Conservation (phyloP, 768 basidiomycete species). For the Chiua virens region DNA sequence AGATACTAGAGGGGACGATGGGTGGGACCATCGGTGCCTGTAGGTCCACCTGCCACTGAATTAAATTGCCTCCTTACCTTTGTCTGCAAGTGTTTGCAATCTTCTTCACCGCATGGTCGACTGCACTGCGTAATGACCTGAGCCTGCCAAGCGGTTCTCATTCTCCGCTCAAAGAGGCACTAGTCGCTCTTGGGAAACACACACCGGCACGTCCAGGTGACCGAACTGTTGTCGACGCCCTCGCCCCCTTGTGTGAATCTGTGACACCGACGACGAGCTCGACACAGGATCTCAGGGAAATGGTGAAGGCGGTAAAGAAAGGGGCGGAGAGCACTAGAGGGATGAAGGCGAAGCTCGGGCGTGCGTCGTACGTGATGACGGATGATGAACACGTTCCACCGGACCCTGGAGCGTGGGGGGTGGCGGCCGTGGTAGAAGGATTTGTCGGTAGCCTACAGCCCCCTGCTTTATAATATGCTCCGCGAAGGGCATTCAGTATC, state of each 20-base stretch:
- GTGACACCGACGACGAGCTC: not conserved
- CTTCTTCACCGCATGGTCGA: slow-evolving; percentile 41
- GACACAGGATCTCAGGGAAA: not conserved
- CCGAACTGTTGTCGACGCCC: slow-evolving; percentile 57
- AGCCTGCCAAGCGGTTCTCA: not conserved
- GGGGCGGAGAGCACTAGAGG: slow-evolving; percentile 50
- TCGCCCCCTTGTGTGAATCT: slow-evolving; percentile 44
- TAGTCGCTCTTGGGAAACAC: slow-evolving; percentile 36
- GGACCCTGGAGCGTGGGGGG: slow-evolving; percentile 60
- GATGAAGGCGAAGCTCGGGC: slow-evolving; percentile 47
- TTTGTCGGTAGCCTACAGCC: slow-evolving; percentile 25
- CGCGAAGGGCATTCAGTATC: no score
- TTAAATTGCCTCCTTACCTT: not conserved
- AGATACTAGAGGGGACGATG: slow-evolving; percentile 51
- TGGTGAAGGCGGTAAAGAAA: slow-evolving; percentile 35
- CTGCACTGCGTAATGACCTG: slow-evolving; percentile 5
- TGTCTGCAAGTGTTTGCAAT: slow-evolving; percentile 41
- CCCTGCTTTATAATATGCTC: no score
- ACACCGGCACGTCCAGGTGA: slow-evolving; percentile 55
- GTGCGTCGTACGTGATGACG: slow-evolving; percentile 48
- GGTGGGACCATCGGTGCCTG: slow-evolving; percentile 55
- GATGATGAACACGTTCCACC: slow-evolving; percentile 36
- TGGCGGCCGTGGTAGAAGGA: slow-evolving; percentile 43
- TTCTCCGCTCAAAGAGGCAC: slow-evolving; percentile 26
- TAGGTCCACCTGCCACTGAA: slow-evolving; percentile 30